These are phyloP conservation scores for Magnolia sinica DNA, from an alignment of 164 flowering plant genomes.

Conservation along the genomic window DNA sequence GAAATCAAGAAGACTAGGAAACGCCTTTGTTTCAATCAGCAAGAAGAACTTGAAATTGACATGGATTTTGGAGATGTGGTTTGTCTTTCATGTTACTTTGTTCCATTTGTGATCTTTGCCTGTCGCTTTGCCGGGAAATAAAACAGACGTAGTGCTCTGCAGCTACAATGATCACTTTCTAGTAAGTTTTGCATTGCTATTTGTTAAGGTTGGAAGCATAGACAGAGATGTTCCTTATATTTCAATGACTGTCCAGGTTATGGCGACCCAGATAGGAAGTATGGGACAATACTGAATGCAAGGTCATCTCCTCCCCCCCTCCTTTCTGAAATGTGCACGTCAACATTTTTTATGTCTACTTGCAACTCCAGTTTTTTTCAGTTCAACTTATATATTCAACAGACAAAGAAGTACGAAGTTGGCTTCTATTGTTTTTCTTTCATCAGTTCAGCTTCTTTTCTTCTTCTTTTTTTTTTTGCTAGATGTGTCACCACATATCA, in stretches of 20 bases:
- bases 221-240: constrained; percentile 4
- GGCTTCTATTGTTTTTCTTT: too few relatives aligned
- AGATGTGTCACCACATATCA: neutral
- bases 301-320: constrained; percentile 33
- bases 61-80: neutral
- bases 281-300: constrained; percentile 90
- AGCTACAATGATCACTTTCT: constrained; percentile 73
- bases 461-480: too few relatives aligned
- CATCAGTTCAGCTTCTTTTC: neutral
- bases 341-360: too few relatives aligned
- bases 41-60: too few relatives aligned
- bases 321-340: too few relatives aligned
- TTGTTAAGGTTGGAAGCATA: neutral
- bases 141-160: constrained; percentile 62
- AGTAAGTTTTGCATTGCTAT: constrained; percentile 36
- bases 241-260: constrained; percentile 42
- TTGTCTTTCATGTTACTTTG: neutral
- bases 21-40: too few relatives aligned
- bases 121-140: constrained; percentile 48
- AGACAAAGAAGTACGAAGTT: too few relatives aligned
- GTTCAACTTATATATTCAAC: too few relatives aligned
- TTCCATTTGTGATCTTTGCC: neutral
- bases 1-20: too few relatives aligned
- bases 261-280: constrained; percentile 82
- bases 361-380: too few relatives aligned